A percentile compares a stretch with the other conserved stretches of the same genome.
Evolutionary conservation across 1,139 yeast genomes (phyloP).

Genomic region (Spathaspora sp.): DNA sequence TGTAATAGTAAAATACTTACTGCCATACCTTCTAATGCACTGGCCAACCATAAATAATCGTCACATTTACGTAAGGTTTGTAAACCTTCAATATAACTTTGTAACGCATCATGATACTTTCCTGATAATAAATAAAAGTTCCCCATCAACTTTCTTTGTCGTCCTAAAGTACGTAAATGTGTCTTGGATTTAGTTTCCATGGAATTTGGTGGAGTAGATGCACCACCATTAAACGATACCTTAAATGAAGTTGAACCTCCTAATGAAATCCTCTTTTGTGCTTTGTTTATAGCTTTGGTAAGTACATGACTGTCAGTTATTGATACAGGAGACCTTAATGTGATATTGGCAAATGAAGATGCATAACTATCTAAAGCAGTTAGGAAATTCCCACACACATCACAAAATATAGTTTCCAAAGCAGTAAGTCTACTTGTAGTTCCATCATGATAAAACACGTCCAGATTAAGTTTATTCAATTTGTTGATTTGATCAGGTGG

Average conservation of each 20-base stretch:
- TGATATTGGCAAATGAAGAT: conserved; percentile 67
- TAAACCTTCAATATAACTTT: conserved; percentile 72
- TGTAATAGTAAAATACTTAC: conserved; percentile 63
- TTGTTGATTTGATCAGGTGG: conserved; percentile 27
- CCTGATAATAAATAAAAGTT: conserved; percentile 81
- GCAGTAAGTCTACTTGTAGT: conserved; percentile 32
- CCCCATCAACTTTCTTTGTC: conserved; percentile 75
- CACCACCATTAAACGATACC: conserved; percentile 24
- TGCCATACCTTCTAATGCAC: conserved; percentile 79
- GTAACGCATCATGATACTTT: conserved; percentile 66
- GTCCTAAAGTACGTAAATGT: conserved; percentile 50
- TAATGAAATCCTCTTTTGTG: conserved; percentile 41
- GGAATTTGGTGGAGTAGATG: conserved; percentile 3
- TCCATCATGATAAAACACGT: conserved; percentile 25
- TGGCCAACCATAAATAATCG: conserved; percentile 86
- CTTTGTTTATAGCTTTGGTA: conserved; percentile 55
- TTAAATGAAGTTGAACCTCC: conserved; percentile 35
- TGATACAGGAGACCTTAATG: conserved; percentile 72
- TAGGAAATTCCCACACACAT: conserved; percentile 63
- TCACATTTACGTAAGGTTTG: conserved; percentile 56
- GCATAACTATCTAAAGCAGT: conserved; percentile 65
- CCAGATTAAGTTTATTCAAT: conserved; percentile 18
- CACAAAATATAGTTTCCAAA: conserved; percentile 73
- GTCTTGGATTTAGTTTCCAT: conserved; percentile 28
- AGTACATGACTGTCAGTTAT: conserved; percentile 50